Percentiles rank a stretch among this genome's conserved stretches.
Conservation (phyloP, 1,139 yeast genomes). For the Schizosaccharomyces versatilis region DNA sequence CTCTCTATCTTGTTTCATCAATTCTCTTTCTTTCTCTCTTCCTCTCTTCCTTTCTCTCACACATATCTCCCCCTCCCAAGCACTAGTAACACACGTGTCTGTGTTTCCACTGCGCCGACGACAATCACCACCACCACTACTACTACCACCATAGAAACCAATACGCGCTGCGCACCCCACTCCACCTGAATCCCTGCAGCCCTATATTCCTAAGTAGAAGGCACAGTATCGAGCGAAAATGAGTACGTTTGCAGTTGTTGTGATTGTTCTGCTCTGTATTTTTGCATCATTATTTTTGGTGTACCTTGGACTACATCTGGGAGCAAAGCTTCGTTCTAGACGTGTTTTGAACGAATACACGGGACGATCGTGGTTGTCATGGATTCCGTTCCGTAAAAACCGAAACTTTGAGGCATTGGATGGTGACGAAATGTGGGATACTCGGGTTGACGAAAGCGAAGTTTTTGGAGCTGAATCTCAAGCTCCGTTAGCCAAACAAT, state of each 20-base stretch:
- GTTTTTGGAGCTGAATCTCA: neutral
- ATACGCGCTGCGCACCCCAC: too few species aligned
- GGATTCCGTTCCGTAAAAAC: neutral
- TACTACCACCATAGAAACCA: too few species aligned
- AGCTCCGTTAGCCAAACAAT: neutral
- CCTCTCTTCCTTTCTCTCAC: neutral
- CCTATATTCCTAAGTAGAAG: too few species aligned
- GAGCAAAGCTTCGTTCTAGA: neutral
- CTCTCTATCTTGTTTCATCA: neutral
- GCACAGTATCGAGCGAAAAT: neutral
- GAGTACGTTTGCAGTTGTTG: neutral
- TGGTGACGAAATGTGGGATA: slow-evolving; percentile 3
- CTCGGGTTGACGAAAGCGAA: slow-evolving; percentile 1
- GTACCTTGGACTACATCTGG: neutral
- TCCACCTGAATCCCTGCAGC: too few species aligned
- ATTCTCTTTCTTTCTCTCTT: neutral
- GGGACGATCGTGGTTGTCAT: neutral
- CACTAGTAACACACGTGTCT: too few species aligned
- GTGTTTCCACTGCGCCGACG: too few species aligned
- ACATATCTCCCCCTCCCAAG: neutral
- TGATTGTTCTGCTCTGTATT: neutral
- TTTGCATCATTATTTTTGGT: neutral
- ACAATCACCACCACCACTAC: too few species aligned
- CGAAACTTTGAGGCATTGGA: slow-evolving; percentile 3
- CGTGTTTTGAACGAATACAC: neutral